Evolutionary conservation across 2,329 filamentous ascomycete genomes (phyloP).

Genomic region (Colletotrichum theobromicola): DNA sequence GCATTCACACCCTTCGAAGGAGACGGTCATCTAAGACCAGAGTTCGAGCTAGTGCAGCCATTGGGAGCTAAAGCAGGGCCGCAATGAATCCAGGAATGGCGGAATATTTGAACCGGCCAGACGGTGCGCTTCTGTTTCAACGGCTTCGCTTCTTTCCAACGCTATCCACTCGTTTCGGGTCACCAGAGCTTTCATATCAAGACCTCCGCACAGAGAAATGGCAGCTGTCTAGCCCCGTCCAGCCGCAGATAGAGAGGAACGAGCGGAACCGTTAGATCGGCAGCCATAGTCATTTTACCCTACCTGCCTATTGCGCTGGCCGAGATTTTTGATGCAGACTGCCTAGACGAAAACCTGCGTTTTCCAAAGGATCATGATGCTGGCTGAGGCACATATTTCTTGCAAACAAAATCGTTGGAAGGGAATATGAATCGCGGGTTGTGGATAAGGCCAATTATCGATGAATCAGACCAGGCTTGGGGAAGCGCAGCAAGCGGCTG

Average conservation of each 20-base stretch:
- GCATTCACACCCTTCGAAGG: neutral
- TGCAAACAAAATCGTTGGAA: neutral
- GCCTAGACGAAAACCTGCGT: neutral
- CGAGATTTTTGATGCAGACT: neutral
- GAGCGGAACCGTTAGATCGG: neutral
- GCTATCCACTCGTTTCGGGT: neutral
- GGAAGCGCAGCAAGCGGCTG: neutral
- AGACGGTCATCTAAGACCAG: neutral
- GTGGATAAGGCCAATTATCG: neutral
- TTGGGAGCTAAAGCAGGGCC: conserved; percentile 12
- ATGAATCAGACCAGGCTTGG: neutral
- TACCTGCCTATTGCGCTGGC: neutral
- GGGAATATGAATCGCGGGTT: neutral
- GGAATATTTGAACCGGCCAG: conserved; percentile 10
- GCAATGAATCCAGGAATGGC: neutral
- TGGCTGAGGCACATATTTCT: neutral
- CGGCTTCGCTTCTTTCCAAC: conserved; percentile 1
- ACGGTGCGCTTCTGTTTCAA: conserved; percentile 15
- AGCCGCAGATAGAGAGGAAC: neutral
- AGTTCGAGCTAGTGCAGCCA: neutral
- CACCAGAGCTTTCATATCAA: neutral
- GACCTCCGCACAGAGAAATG: neutral
- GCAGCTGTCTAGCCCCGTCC: neutral
- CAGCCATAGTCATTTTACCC: neutral
- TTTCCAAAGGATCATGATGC: neutral